phyloP scores from a whole-genome alignment of 75 land plant genomes.

The Cupressus sempervirens region DNA sequence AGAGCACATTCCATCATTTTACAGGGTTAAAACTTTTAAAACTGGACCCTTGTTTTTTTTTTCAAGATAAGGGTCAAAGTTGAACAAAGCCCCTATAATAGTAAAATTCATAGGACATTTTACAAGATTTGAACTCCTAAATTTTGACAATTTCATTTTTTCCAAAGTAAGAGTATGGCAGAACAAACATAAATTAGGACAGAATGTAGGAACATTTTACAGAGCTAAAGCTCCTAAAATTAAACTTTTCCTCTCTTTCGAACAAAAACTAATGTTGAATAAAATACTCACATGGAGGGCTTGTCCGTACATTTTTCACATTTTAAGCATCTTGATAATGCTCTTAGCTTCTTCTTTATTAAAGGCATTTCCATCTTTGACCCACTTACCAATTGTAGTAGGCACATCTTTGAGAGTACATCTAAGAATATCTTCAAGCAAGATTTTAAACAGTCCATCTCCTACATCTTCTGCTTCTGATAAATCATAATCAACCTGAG shows the following conservation, averaged over 20 bases:
- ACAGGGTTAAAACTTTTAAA: neutral
- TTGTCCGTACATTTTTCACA: conserved; percentile 6
- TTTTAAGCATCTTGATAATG: conserved; percentile 11
- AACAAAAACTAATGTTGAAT: neutral
- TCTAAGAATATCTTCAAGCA: neutral
- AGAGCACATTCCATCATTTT: neutral
- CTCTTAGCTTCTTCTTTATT: neutral
- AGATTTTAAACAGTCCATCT: neutral
- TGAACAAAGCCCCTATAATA: too few species aligned
- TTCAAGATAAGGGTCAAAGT: too few species aligned
- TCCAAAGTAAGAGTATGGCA: neutral
- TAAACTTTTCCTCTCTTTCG: too few species aligned
- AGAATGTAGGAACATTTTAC: neutral
- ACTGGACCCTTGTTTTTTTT: too few species aligned
- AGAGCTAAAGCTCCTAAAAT: neutral
- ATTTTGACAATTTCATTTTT: too few species aligned
- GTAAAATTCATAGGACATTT: too few species aligned
- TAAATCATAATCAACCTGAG: conserved; percentile 7
- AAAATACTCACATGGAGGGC: conserved; percentile 23
- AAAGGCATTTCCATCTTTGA: conserved; percentile 33
- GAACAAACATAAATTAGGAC: neutral
- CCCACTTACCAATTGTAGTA: conserved; percentile 27
- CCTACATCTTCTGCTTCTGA: conserved; percentile 17
- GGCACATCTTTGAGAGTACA: neutral
- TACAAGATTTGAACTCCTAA: too few species aligned